Percentiles rank a stretch among this genome's conserved stretches.
phyloP scores from a whole-genome alignment of 345 rosid species.

The Microcos paniculata region DNA sequence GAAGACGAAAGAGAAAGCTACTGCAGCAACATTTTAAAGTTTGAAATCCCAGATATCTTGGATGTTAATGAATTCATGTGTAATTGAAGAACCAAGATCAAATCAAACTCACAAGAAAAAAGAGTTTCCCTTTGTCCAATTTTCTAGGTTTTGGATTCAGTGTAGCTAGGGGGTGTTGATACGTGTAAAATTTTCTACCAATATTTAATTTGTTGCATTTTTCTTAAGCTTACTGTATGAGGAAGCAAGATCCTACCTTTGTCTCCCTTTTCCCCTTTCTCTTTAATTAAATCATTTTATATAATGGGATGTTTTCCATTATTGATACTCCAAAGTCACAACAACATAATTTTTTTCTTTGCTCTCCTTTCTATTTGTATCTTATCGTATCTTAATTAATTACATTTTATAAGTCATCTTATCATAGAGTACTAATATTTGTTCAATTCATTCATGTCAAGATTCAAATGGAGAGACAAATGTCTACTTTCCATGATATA shows the following conservation, averaged over 20 bases:
- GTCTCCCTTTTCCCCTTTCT: background rate
- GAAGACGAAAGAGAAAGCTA: constrained; percentile 85
- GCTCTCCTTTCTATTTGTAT: constrained; percentile 1
- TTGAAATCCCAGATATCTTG: constrained; percentile 58
- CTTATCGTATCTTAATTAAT: background rate
- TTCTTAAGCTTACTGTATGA: constrained; percentile 16
- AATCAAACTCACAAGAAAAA: constrained; percentile 2
- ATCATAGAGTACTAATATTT: background rate
- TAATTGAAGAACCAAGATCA: constrained; percentile 23
- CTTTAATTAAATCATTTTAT: background rate
- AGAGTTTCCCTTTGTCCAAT: background rate
- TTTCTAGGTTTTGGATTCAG: background rate
- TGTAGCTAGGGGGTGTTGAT: constrained; percentile 9
- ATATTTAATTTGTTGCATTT: constrained; percentile 7
- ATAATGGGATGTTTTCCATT: constrained; percentile 24
- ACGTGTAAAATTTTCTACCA: constrained; percentile 17
- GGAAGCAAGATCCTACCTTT: constrained; percentile 12
- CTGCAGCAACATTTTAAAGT: constrained; percentile 58
- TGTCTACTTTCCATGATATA: too few relatives aligned
- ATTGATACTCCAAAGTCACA: constrained; percentile 1
- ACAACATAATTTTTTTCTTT: background rate
- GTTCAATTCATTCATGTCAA: background rate
- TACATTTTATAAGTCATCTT: background rate
- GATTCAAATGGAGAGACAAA: background rate
- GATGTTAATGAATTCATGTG: constrained; percentile 61